Percentiles rank a stretch among this genome's conserved stretches.
phyloP scores from a whole-genome alignment of 805 yeast genomes.

The Debaryomyces hansenii region DNA sequence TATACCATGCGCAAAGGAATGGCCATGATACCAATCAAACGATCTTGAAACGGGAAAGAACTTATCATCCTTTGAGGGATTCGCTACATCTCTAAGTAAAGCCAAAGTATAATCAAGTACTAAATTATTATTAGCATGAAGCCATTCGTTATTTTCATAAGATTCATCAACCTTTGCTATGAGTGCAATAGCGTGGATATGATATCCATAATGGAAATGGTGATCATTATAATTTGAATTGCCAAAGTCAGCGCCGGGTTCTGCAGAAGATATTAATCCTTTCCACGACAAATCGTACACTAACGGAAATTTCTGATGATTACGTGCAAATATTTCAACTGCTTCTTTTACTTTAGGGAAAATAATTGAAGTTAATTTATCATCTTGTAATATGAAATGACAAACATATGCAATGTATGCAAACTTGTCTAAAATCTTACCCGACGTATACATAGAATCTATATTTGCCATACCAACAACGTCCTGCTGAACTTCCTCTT shows the following conservation, averaged over 20 bases:
- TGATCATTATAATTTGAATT: slow-evolving; percentile 73
- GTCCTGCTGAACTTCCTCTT: slow-evolving; percentile 54
- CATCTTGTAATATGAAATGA: slow-evolving; percentile 62
- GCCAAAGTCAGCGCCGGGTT: slow-evolving; percentile 66
- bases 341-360: slow-evolving; percentile 66
- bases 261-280: slow-evolving; percentile 74
- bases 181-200: slow-evolving; percentile 69
- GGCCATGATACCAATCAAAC: slow-evolving; percentile 77
- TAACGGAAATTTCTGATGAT: slow-evolving; percentile 71
- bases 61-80: slow-evolving; percentile 52
- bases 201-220: slow-evolving; percentile 77
- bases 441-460: slow-evolving; percentile 89
- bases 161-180: slow-evolving; percentile 52
- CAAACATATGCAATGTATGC: slow-evolving; percentile 81
- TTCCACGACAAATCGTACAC: slow-evolving; percentile 78
- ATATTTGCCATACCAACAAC: slow-evolving; percentile 58
- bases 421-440: slow-evolving; percentile 85
- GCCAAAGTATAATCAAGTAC: slow-evolving; percentile 53
- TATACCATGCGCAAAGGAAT: slow-evolving; percentile 77
- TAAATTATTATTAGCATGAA: slow-evolving; percentile 22
- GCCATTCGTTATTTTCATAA: slow-evolving; percentile 26
- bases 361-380: slow-evolving; percentile 47
- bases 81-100: slow-evolving; percentile 67
- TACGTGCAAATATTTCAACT: slow-evolving; percentile 63
- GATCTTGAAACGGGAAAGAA: slow-evolving; percentile 67